phyloP scores from a whole-genome alignment of 768 basidiomycete species.

The Amyloporia xantha region DNA sequence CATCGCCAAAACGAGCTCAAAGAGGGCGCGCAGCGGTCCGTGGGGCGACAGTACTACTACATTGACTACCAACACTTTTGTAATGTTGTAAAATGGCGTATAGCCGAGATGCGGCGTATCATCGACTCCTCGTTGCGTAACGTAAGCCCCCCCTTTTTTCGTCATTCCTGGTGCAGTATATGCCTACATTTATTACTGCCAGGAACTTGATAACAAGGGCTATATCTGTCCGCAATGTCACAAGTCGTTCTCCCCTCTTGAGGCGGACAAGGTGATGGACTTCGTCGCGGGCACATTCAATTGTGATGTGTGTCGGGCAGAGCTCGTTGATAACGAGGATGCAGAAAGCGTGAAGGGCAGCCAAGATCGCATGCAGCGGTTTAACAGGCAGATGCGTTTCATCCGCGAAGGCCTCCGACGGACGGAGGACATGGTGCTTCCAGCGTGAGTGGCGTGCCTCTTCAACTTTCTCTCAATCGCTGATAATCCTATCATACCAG shows the following conservation, averaged over 20 bases:
- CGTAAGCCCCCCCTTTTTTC: slow-evolving; percentile 41
- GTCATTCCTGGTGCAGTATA: neutral
- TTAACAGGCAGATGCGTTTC: slow-evolving; percentile 86
- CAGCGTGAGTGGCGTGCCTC: slow-evolving; percentile 46
- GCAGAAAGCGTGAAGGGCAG: slow-evolving; percentile 77
- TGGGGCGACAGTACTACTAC: slow-evolving; percentile 91
- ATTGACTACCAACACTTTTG: slow-evolving; percentile 94
- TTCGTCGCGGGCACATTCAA: slow-evolving; percentile 55
- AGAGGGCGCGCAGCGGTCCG: slow-evolving; percentile 81
- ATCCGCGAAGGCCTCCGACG: slow-evolving; percentile 83
- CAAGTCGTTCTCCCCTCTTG: slow-evolving; percentile 77
- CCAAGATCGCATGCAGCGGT: slow-evolving; percentile 93
- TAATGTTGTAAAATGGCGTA: slow-evolving; percentile 96
- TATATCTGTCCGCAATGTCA: slow-evolving; percentile 91
- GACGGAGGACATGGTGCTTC: slow-evolving; percentile 82
- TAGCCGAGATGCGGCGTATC: slow-evolving; percentile 84
- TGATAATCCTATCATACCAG: slow-evolving; percentile 30
- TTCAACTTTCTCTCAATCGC: slow-evolving; percentile 1
- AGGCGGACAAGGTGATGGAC: slow-evolving; percentile 81
- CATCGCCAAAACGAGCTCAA: slow-evolving; percentile 90
- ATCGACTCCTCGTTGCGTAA: slow-evolving; percentile 89
- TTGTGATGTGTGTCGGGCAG: slow-evolving; percentile 84
- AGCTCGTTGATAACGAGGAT: slow-evolving; percentile 89
- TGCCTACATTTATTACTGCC: neutral
- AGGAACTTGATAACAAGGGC: slow-evolving; percentile 98